Percentiles rank a stretch among this genome's conserved stretches.
Evolutionary conservation across 495 filamentous ascomycete genomes (phyloP).

Genomic region (Neurospora sp.): DNA sequence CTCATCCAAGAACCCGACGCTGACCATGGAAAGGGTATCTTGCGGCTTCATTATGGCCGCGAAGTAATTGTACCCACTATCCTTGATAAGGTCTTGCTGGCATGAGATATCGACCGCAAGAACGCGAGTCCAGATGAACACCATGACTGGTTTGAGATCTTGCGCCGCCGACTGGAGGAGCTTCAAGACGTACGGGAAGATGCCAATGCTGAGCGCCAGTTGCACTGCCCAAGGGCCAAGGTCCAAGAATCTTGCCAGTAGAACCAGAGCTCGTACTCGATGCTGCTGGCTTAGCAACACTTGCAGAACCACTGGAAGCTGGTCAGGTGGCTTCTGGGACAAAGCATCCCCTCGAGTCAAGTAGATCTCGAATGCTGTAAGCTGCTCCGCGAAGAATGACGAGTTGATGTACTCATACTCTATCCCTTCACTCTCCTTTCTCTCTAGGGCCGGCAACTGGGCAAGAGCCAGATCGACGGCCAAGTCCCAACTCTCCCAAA

Average conservation of each 20-base stretch:
- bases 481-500: conserved; percentile 97
- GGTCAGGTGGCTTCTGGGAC: conserved; percentile 76
- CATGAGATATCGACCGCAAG: conserved; percentile 90
- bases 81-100: conserved; percentile 86
- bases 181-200: conserved; percentile 97
- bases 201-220: conserved; percentile 90
- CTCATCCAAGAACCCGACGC: conserved; percentile 74
- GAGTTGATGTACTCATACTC: conserved; percentile 90
- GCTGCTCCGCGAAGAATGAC: conserved; percentile 91
- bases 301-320: conserved; percentile 91
- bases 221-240: conserved; percentile 97
- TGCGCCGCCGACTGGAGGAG: conserved; percentile 88
- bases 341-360: conserved; percentile 74
- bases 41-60: conserved; percentile 76
- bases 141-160: conserved; percentile 96
- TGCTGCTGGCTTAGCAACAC: conserved; percentile 94
- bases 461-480: conserved; percentile 93
- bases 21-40: conserved; percentile 71
- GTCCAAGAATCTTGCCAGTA: conserved; percentile 89
- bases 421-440: conserved; percentile 57
- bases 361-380: conserved; percentile 96
- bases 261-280: conserved; percentile 79
- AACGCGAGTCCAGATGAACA: conserved; percentile 98
- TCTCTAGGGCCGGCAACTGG: conserved; percentile 76
- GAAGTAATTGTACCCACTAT: conserved; percentile 96